Base-by-base conservation (phyloP, 495 filamentous ascomycete genomes). In the Tuber calosporum region DNA sequence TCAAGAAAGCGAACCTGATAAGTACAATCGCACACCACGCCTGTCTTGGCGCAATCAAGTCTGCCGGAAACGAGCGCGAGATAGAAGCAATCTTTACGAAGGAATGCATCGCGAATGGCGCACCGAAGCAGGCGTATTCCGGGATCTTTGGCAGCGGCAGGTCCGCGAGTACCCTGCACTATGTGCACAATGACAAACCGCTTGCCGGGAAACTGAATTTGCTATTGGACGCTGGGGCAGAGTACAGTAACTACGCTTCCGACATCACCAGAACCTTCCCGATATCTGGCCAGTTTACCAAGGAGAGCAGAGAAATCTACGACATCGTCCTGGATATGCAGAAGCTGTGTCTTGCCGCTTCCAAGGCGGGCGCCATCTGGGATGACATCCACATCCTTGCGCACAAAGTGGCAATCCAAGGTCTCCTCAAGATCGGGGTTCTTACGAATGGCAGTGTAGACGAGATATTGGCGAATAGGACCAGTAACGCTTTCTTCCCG, bases 211-310 rank as follows among this genome's bases (percentile, higher is more conserved):
- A 92, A 82, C 85, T 89, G 43, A 90, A 91, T 78, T 77, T 97
- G 8, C 85, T 97, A 40, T 84, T 97, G 20, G 94, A 97, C 83
- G 94, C 94, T 13, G 94, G 92, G 34, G 87, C 85, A 39, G 94
- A 97, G 83, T 92, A 89, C 82, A 80, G 86, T 30, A 90, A 89
- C 77, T 97, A 97, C 80, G 91, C 91, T 69, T 86, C 91, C 7
- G 94, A 97, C 83, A 92, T 97, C 73, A 97, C 94, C n/a, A 87
- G 94, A 69, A 92, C 90, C 0, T 93, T 96, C 75, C 94, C 94
- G 45, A 87, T 97, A 76, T 87, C 84, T 34, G 93, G 93, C 42
- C 89, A 85, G 74, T 97, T 96, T 82, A 87, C 85, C 13, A 80
- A 83, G 40, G 91, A 97, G 83, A 90, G 88, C 71, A 84, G 87